These are phyloP conservation scores for Solanum chacoense DNA, from an alignment of 305 asterid genomes.

Conservation along the genomic window DNA sequence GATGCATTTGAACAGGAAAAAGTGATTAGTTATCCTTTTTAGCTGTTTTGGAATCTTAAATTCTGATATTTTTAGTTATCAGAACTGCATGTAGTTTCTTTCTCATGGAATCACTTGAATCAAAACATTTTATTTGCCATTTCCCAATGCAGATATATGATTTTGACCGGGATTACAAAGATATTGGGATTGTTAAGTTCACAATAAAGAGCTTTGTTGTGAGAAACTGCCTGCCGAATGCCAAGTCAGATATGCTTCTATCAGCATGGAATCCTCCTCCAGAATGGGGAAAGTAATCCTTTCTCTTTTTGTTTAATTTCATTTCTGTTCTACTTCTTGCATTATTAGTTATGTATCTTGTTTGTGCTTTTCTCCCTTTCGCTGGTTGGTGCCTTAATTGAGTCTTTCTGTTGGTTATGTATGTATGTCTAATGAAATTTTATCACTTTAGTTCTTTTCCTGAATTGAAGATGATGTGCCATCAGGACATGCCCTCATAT, in stretches of 20 bases:
- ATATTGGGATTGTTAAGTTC: constrained; percentile 90
- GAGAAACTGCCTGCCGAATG: constrained; percentile 86
- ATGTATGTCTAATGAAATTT: not conserved
- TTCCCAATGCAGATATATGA: constrained; percentile 84
- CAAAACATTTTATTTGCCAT: constrained; percentile 4
- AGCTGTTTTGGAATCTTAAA: not conserved
- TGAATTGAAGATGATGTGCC: not conserved
- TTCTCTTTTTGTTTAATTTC: constrained; percentile 6
- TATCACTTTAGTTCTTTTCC: not conserved
- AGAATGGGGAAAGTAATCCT: constrained; percentile 98
- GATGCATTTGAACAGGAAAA: not conserved
- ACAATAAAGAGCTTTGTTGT: constrained; percentile 82
- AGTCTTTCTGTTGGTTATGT: not conserved
- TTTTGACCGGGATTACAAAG: constrained; percentile 97
- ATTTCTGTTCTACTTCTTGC: not conserved
- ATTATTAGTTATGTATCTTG: not conserved
- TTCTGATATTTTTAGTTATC: not conserved
- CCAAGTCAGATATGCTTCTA: constrained; percentile 95
- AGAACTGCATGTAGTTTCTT: not conserved
- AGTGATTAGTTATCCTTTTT: not conserved
- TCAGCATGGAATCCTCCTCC: constrained; percentile 99
- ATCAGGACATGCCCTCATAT: not conserved
- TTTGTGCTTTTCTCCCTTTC: constrained; percentile 1
- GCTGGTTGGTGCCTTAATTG: not conserved
- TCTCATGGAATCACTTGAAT: not conserved